These are phyloP conservation scores for rapeseed (Brassica napus) DNA, from an alignment of 345 rosid genomes.

Conservation along the genomic window Da-Ae NC_063440.1:26771501-26772000, in stretches of 20 bases:
- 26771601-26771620: too few species aligned
- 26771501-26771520: not conserved
- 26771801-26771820: constrained; percentile 34
- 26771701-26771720: not conserved
- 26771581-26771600: not conserved
- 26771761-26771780: constrained; percentile 37
- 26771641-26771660: constrained; percentile 2
- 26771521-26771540: too few species aligned
- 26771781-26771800: constrained; percentile 41
- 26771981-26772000: too few species aligned
- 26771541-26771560: constrained; percentile 4
- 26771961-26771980: too few species aligned
- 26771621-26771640: not conserved
- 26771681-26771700: too few species aligned
- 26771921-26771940: too few species aligned
- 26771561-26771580: not conserved
- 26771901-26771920: too few species aligned
- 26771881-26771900: too few species aligned
- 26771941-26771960: too few species aligned
- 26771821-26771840: too few species aligned
- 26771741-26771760: not conserved
- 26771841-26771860: too few species aligned
- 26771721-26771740: not conserved
- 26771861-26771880: too few species aligned
- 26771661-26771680: not conserved